Evolutionary conservation across 441 rosid species (phyloP).

Genomic region (Hura crepitans): DNA sequence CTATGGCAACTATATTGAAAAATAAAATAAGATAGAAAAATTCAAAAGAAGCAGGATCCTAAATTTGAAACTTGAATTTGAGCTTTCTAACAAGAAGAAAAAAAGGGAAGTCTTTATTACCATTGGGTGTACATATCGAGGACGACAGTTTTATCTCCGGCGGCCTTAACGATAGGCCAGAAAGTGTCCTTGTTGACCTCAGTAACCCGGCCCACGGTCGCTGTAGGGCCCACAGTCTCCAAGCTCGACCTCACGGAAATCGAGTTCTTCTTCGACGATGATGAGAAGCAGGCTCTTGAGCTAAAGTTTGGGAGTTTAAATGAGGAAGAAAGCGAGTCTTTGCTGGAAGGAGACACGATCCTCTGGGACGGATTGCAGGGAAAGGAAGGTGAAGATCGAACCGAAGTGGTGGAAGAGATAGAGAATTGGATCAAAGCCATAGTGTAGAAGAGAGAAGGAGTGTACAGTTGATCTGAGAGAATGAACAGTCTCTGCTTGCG

Average conservation of each 20-base stretch:
- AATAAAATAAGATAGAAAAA: too few species aligned
- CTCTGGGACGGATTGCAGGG: slow-evolving; percentile 22
- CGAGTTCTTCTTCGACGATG: slow-evolving; percentile 4
- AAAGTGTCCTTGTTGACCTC: slow-evolving; percentile 83
- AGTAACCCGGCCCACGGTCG: slow-evolving; percentile 70
- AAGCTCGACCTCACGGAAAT: slow-evolving; percentile 45
- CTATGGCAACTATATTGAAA: too few species aligned
- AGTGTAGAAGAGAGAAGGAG: neutral
- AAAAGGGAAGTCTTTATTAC: slow-evolving; percentile 25
- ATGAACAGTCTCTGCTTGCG: neutral
- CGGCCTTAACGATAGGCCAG: slow-evolving; percentile 85
- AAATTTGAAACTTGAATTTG: too few species aligned
- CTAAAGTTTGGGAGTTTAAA: neutral
- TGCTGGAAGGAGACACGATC: slow-evolving; percentile 27
- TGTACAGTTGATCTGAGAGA: neutral
- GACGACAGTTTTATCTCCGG: slow-evolving; percentile 75
- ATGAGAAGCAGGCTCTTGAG: slow-evolving; percentile 1
- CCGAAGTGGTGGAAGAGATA: slow-evolving; percentile 32
- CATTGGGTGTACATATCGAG: slow-evolving; percentile 97
- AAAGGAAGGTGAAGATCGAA: slow-evolving; percentile 28
- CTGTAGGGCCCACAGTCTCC: slow-evolving; percentile 42
- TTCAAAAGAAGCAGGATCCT: too few species aligned
- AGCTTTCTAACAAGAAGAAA: neutral
- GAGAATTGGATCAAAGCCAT: slow-evolving; percentile 45
- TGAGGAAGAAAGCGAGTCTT: slow-evolving; percentile 6